These are phyloP conservation scores for Euphorbia pulcherrima DNA, from an alignment of 345 rosid species.

Conservation along the genomic window DNA sequence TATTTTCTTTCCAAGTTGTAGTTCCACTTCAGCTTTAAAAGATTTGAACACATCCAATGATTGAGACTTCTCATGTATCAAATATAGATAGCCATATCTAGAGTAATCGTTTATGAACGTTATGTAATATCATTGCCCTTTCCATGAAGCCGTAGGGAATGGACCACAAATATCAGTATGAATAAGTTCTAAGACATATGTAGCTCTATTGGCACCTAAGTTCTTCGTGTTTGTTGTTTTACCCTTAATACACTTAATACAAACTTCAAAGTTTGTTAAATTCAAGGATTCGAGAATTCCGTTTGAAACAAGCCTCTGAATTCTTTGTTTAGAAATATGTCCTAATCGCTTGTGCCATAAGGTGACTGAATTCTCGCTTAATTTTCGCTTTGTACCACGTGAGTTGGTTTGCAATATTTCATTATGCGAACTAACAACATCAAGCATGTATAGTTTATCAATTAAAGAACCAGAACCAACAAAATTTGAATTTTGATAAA, in stretches of 20 bases:
- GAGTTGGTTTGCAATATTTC: neutral
- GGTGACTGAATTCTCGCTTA: conserved; percentile 1
- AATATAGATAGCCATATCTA: too few relatives aligned
- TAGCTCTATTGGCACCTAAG: neutral
- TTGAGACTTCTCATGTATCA: too few relatives aligned
- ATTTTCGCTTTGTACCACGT: neutral
- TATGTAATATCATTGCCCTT: conserved; percentile 10
- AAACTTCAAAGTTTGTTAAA: neutral
- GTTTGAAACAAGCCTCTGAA: neutral
- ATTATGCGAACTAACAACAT: too few relatives aligned
- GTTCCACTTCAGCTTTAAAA: too few relatives aligned
- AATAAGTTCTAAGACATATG: neutral
- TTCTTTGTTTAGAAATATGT: neutral
- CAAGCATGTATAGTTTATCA: too few relatives aligned
- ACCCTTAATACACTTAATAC: neutral
- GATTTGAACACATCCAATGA: too few relatives aligned
- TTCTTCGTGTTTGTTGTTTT: neutral
- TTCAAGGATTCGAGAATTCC: neutral
- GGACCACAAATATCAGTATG: neutral
- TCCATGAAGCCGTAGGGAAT: conserved; percentile 3
- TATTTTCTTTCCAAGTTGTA: too few relatives aligned
- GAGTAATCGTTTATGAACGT: conserved; percentile 7
- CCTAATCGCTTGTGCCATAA: conserved; percentile 9
- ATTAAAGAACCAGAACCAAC: too few relatives aligned
- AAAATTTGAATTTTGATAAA: conserved; percentile 1